Evolutionary conservation across 23 red algal genomes (phyloP), one percentile per base, ranked within the genome.

Genomic region (Agarophyton chilense): DNA sequence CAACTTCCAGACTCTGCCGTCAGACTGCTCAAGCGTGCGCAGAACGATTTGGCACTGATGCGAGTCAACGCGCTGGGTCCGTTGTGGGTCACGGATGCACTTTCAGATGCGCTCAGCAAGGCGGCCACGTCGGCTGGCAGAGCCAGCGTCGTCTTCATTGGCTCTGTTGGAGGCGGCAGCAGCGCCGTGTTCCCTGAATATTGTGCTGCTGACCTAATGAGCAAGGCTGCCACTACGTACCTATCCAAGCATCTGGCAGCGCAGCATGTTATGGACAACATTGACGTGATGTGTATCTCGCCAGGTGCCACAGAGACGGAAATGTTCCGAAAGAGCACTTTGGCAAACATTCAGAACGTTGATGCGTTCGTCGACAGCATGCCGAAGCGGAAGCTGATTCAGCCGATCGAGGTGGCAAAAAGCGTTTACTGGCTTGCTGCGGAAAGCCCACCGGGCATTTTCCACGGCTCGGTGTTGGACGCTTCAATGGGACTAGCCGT

Each of bases 261-360:
- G 5, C 38, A 78, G 79, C 79, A 95, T 64, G 82, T 87, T 6
- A 72, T 53, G 55, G 77, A 81, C n/a, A 55, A 47, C 17, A 81
- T 95, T 31, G 92, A 95, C 72, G 70, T 95, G 58, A 70, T 86
- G 43, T 95, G 92, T 33, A 64, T 95, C 32, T 65, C 92, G 53
- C 92, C 92, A 18, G 92, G 92, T 14, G 92, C 92, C n/a, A 95
- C 92, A n/a, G 92, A 95, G 76, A 95, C 92, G 14, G 92, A 86
- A 12, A 95, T 95, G 92, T 95, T 95, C 31, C 45, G 78, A 16
- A 40, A 65, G 52, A 84, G 77, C 77, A 95, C 92, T 14, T 46
- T 95, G 16, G 52, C 41, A n/a, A 68, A 42, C 42, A 38, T 86
- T 17, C 39, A 61, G 0, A 55, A 89, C 61, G 73, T 56, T 17